These are phyloP conservation scores for Fusarium sp. DNA, from an alignment of 2,329 filamentous ascomycete genomes.

Conservation along the genomic window DNA sequence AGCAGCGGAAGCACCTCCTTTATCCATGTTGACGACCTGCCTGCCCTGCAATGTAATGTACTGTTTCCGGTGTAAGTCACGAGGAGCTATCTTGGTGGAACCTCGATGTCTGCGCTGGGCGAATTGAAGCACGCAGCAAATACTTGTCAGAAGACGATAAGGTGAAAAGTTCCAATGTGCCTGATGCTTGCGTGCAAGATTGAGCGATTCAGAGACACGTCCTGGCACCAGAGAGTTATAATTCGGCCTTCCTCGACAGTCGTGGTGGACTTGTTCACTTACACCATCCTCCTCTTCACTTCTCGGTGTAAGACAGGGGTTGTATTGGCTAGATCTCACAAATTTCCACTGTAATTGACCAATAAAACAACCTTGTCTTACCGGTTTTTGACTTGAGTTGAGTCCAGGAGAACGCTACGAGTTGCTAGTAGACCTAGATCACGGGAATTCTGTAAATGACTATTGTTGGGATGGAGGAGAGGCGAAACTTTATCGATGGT, in stretches of 20 bases:
- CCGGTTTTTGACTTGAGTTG: constrained; percentile 42
- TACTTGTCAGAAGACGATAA: constrained; percentile 53
- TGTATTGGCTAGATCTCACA: constrained; percentile 42
- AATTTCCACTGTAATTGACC: constrained; percentile 37
- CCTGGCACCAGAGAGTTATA: constrained; percentile 54
- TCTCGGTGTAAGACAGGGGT: constrained; percentile 32
- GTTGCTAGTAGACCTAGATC: constrained; percentile 13
- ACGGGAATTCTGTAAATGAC: constrained; percentile 22
- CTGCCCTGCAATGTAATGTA: constrained; percentile 37
- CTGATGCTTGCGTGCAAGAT: constrained; percentile 53
- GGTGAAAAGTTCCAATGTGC: constrained; percentile 54
- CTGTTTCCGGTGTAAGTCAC: constrained; percentile 53
- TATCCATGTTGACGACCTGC: constrained; percentile 51
- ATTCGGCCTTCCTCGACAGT: constrained; percentile 51
- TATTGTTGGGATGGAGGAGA: constrained; percentile 11
- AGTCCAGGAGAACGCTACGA: constrained; percentile 25
- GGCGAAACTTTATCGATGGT: constrained; percentile 21
- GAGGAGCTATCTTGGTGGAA: constrained; percentile 53
- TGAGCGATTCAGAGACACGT: constrained; percentile 52
- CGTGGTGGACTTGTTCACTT: constrained; percentile 51
- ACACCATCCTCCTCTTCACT: constrained; percentile 48
- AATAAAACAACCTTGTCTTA: constrained; percentile 44
- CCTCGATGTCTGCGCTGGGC: constrained; percentile 51
- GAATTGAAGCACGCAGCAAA: constrained; percentile 51
- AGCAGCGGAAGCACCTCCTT: constrained; percentile 33